Evolutionary conservation across 768 basidiomycete genomes (phyloP), one percentile per base, ranked within the genome.

Genomic region (Lactifluus rugatus): DNA sequence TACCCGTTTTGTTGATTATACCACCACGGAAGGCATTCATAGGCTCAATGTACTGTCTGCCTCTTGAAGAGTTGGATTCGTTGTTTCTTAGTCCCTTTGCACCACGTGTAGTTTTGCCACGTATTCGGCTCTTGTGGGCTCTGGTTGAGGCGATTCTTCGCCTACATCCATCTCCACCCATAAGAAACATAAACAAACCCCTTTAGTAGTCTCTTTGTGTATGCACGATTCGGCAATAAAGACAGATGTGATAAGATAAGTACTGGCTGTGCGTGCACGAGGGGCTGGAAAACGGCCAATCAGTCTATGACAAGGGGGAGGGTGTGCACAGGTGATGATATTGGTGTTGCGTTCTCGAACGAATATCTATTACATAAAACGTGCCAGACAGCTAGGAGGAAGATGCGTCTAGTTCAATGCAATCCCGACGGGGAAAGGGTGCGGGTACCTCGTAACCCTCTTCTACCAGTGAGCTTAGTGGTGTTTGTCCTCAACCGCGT

Each of bases 401-500:
- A 42, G 14, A 11, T 47, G 17, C 17, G 45, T 21, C 26, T 19
- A 25, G 31, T 37, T 48, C 37, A 58, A 52, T 13, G 13, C 3
- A 51, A 42, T 11, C 21, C 23, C 5, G 25, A 14, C 39, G 8
- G 2, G n/a, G 2, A 28, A 16, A 9, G 14, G n/a, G 48, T 9
- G 3, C 26, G 36, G 26, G 25, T 42, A 3, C 41, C n/a, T 48
- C 34, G 25, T 23, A 48, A 21, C 39, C 39, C 19, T 16, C 23
- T 10, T 25, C 37, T 4, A 6, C 11, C 26, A 19, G 25, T 46
- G 32, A 26, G n/a, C 28, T 36, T 42, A 62, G 37, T 62, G 57
- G 37, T 64, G 58, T 39, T 65, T 56, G 32, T 56, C 56, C 31
- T 56, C 57, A 13, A 60, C 44, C 10, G 41, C 50, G 19, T 57